phyloP scores from a whole-genome alignment of 768 basidiomycete genomes.

The Pisolithus tinctorius region DNA sequence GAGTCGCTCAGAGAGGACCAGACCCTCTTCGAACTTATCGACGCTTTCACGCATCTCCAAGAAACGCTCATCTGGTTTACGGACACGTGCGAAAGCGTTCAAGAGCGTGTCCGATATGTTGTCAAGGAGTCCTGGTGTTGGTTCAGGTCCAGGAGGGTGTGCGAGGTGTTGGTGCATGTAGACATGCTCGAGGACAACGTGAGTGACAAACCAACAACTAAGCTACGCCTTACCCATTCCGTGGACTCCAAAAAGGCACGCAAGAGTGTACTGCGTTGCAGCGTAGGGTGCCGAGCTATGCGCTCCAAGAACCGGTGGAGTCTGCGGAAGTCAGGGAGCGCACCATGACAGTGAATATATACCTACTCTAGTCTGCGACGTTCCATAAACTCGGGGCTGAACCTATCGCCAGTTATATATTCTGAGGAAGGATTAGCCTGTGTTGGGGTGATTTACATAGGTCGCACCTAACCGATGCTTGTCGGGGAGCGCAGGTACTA shows the following conservation, averaged over 20 bases:
- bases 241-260: constrained; percentile 93
- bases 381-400: constrained; percentile 97
- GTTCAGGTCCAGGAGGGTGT: constrained; percentile 83
- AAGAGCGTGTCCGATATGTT: constrained; percentile 93
- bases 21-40: constrained; percentile 96
- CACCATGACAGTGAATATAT: constrained; percentile 24
- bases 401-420: constrained; percentile 96
- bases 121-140: constrained; percentile 78
- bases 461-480: constrained; percentile 90
- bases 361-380: constrained; percentile 74
- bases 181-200: constrained; percentile 57
- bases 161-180: constrained; percentile 96
- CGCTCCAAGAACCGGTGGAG: constrained; percentile 90
- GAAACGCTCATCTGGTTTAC: constrained; percentile 96
- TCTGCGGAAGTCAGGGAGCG: constrained; percentile 34
- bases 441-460: not conserved
- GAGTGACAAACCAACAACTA: not conserved
- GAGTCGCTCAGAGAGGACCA: constrained; percentile 71
- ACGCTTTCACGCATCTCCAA: constrained; percentile 85
- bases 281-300: constrained; percentile 86
- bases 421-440: constrained; percentile 41
- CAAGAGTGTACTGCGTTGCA: constrained; percentile 87
- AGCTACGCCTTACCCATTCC: constrained; percentile 77
- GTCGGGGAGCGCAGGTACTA: constrained; percentile 94
- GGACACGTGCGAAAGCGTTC: constrained; percentile 91